Evolutionary conservation across 768 basidiomycete species (phyloP).

Genomic region (Xerocomellus intermedius): DNA sequence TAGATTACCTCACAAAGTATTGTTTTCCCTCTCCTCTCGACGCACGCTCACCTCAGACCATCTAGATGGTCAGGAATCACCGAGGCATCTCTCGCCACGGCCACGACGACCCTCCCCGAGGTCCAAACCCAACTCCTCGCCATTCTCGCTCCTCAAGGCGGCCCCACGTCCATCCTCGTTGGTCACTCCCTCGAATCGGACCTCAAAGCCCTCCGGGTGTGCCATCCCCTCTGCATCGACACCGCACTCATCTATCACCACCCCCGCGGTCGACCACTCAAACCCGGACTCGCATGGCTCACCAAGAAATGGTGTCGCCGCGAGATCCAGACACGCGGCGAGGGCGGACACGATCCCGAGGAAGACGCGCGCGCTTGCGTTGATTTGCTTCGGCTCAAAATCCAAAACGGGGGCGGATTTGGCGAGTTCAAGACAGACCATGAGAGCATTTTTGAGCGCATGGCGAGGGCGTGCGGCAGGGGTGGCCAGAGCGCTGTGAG

Average conservation of each 20-base stretch:
- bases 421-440: slow-evolving; percentile 84
- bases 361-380: slow-evolving; percentile 91
- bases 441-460: slow-evolving; percentile 87
- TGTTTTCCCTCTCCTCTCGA: slow-evolving; percentile 6
- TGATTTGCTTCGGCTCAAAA: slow-evolving; percentile 79
- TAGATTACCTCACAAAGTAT: slow-evolving; percentile 91
- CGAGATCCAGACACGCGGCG: slow-evolving; percentile 84
- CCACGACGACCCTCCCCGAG: slow-evolving; percentile 76
- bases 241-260: slow-evolving; percentile 90
- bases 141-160: slow-evolving; percentile 51
- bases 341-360: slow-evolving; percentile 90
- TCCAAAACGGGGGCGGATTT: slow-evolving; percentile 73
- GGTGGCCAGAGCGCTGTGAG: slow-evolving; percentile 44
- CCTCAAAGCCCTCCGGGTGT: no score
- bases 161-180: no score
- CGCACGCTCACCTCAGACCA: not conserved
- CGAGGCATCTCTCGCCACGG: slow-evolving; percentile 57
- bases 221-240: slow-evolving; percentile 87
- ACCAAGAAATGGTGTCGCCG: slow-evolving; percentile 90
- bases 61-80: slow-evolving; percentile 93
- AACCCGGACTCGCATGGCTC: slow-evolving; percentile 96
- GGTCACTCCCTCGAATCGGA: slow-evolving; percentile 98
- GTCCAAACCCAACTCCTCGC: slow-evolving; percentile 77
- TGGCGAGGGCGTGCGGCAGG: slow-evolving; percentile 52
- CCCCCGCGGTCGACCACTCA: slow-evolving; percentile 88